phyloP scores from a whole-genome alignment of 1,284 basidiomycete genomes.

The Moesziomyces aphidis region DNA sequence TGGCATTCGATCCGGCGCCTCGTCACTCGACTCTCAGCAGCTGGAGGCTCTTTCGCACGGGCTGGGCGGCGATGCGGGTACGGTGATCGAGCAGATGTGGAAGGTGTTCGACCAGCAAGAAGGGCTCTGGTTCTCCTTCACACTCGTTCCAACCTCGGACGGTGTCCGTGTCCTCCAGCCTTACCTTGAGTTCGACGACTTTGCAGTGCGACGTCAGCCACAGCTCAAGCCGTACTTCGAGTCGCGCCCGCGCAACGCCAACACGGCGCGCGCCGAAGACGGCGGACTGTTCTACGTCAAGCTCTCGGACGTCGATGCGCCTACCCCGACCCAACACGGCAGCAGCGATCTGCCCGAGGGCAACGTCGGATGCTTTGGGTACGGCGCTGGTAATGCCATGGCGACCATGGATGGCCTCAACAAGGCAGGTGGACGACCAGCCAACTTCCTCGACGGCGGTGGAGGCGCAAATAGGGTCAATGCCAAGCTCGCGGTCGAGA shows the following conservation, averaged over 20 bases:
- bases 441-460: conserved; percentile 60
- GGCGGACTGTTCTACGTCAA: conserved; percentile 57
- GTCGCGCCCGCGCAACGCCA: conserved; percentile 28
- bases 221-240: conserved; percentile 34
- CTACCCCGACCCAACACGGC: conserved; percentile 8
- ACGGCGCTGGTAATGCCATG: conserved; percentile 60
- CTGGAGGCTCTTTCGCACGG: conserved; percentile 19
- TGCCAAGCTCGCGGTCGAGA: conserved; percentile 53
- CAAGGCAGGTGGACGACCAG: conserved; percentile 46
- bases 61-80: conserved; percentile 8
- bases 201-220: conserved; percentile 43
- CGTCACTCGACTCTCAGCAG: not conserved
- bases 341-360: conserved; percentile 25
- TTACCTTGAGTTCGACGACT: conserved; percentile 55
- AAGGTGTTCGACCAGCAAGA: conserved; percentile 40
- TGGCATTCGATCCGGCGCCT: conserved; percentile 9
- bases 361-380: conserved; percentile 57
- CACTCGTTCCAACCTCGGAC: conserved; percentile 6
- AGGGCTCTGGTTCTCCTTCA: conserved; percentile 54
- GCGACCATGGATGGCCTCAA: conserved; percentile 58
- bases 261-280: conserved; percentile 46
- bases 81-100: conserved; percentile 32
- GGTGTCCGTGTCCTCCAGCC: conserved; percentile 14
- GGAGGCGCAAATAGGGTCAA: conserved; percentile 53
- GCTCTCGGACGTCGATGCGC: conserved; percentile 29